A percentile compares a stretch with the other conserved stretches of the same genome.
phyloP scores from a whole-genome alignment of 2,329 filamentous ascomycete genomes.

The Sphaerulina vaccinii region DNA sequence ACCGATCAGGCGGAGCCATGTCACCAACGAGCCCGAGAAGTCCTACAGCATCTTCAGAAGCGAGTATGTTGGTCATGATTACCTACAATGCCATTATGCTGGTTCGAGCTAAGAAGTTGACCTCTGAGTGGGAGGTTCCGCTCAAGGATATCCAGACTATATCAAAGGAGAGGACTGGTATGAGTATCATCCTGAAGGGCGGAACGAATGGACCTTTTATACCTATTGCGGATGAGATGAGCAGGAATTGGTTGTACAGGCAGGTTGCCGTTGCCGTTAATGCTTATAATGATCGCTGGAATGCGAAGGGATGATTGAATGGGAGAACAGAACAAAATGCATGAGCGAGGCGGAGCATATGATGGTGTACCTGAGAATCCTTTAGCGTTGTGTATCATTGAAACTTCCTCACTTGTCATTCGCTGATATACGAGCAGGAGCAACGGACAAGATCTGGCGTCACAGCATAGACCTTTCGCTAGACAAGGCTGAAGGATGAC shows the following conservation, averaged over 20 bases:
- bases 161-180: slow-evolving; percentile 89
- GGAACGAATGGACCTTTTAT: slow-evolving; percentile 94
- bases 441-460: no score
- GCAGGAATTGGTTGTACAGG: slow-evolving; percentile 64
- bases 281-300: slow-evolving; percentile 67
- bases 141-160: slow-evolving; percentile 97
- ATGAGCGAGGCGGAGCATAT: background rate
- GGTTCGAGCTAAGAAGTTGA: slow-evolving; percentile 79
- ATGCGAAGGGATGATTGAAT: slow-evolving; percentile 52
- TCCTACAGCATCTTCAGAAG: slow-evolving; percentile 29
- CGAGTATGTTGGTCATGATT: slow-evolving; percentile 66
- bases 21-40: slow-evolving; percentile 12
- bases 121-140: slow-evolving; percentile 92
- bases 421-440: no score
- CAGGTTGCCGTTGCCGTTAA: slow-evolving; percentile 67
- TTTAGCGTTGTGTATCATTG: background rate
- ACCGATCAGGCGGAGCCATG: slow-evolving; percentile 24
- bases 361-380: background rate
- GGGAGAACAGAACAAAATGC: background rate
- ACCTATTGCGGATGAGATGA: slow-evolving; percentile 83
- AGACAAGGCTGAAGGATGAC: no score
- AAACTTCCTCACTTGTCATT: no score
- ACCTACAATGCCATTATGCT: slow-evolving; percentile 74
- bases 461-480: no score
- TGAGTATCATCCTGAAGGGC: slow-evolving; percentile 83